Evolutionary conservation across 2,329 filamentous ascomycete genomes (phyloP).

Genomic region (Tolypocladium paradoxum): DNA sequence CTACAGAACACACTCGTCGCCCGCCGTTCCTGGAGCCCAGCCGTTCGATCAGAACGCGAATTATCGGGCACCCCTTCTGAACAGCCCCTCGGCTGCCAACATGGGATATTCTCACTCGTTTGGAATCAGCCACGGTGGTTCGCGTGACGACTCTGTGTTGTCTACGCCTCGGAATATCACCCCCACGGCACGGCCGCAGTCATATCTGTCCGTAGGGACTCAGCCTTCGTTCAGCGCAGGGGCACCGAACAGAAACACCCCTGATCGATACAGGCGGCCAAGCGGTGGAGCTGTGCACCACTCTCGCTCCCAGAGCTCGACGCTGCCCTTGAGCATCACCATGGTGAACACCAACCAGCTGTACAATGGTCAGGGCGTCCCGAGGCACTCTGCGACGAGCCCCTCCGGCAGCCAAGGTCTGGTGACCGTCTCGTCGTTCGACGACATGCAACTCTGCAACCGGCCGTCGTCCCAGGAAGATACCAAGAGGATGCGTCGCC

Average conservation of each 20-base stretch:
- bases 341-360: slow-evolving; percentile 17
- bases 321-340: slow-evolving; percentile 14
- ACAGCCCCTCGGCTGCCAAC: slow-evolving; percentile 28
- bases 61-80: slow-evolving; percentile 14
- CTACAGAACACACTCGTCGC: slow-evolving; percentile 37
- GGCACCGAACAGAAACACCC: slow-evolving; percentile 37
- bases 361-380: slow-evolving; percentile 16
- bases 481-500: slow-evolving; percentile 65
- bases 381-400: slow-evolving; percentile 25
- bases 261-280: slow-evolving; percentile 70
- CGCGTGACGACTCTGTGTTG: slow-evolving; percentile 42
- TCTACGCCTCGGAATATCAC: slow-evolving; percentile 29
- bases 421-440: slow-evolving; percentile 40
- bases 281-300: slow-evolving; percentile 33
- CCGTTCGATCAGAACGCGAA: slow-evolving; percentile 11
- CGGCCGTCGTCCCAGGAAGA: slow-evolving; percentile 49
- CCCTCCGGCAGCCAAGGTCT: slow-evolving; percentile 35
- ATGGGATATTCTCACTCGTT: slow-evolving; percentile 26
- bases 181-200: slow-evolving; percentile 30
- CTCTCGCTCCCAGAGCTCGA: slow-evolving; percentile 24
- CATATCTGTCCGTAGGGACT: slow-evolving; percentile 27
- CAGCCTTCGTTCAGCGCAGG: slow-evolving; percentile 35
- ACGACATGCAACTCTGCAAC: slow-evolving; percentile 58
- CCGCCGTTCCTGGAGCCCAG: slow-evolving; percentile 26
- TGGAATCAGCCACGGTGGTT: slow-evolving; percentile 27